Conservation (phyloP, 2,329 filamentous ascomycete species). For the Talaromyces verruculosus region DNA sequence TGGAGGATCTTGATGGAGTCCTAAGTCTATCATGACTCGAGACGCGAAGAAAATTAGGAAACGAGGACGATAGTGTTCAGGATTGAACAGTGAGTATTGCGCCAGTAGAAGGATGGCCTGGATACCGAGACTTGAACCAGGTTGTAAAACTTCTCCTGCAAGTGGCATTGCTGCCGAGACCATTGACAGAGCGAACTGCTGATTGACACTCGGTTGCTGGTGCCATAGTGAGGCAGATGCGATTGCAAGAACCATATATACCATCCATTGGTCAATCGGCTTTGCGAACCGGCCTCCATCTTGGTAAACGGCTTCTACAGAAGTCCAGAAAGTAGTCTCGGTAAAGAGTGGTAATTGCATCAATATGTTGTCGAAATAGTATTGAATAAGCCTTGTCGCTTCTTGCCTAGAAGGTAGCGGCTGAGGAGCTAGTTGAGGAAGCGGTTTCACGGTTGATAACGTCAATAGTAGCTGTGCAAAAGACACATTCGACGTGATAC, state of each 20-base stretch:
- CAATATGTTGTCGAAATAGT: constrained; percentile 82
- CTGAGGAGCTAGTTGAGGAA: constrained; percentile 61
- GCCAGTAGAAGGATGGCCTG: constrained; percentile 84
- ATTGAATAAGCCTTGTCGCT: constrained; percentile 69
- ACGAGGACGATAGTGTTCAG: constrained; percentile 90
- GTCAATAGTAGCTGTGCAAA: constrained; percentile 45
- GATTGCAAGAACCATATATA: constrained; percentile 88
- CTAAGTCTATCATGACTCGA: constrained; percentile 82
- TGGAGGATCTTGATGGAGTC: constrained; percentile 88
- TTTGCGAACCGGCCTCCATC: constrained; percentile 62
- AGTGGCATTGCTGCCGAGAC: constrained; percentile 69
- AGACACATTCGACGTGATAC: constrained; percentile 57
- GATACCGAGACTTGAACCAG: constrained; percentile 80
- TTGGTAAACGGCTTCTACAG: constrained; percentile 79
- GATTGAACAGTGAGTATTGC: constrained; percentile 86
- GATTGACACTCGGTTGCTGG: constrained; percentile 61
- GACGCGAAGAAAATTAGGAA: constrained; percentile 88
- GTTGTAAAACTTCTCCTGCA: constrained; percentile 78
- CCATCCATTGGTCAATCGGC: constrained; percentile 74
- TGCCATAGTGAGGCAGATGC: constrained; percentile 72
- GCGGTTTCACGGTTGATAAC: constrained; percentile 71
- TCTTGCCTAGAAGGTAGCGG: constrained; percentile 71
- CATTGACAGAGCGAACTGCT: constrained; percentile 60
- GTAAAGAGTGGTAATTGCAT: constrained; percentile 78
- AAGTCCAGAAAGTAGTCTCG: constrained; percentile 73